Percentiles rank a stretch among this genome's conserved stretches.
phyloP scores from a whole-genome alignment of 306 rosid genomes.

The Lagenaria siceraria region DNA sequence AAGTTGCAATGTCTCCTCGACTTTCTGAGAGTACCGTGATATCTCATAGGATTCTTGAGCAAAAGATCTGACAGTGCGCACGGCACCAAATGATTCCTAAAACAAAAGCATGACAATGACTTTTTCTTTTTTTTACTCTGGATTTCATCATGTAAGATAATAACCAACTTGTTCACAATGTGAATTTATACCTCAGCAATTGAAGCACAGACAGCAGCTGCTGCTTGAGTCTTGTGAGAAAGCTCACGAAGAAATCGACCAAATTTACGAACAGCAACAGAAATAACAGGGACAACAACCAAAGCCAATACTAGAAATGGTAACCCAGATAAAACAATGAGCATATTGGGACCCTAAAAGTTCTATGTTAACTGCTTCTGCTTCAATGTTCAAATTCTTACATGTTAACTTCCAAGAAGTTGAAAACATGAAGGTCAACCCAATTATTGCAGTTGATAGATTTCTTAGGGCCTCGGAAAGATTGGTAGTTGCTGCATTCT shows the following conservation, averaged over 20 bases:
- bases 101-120: background rate
- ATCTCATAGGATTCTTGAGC: conserved; percentile 59
- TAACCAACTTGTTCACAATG: background rate
- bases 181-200: conserved; percentile 52
- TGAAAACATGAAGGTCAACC: conserved; percentile 62
- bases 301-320: conserved; percentile 47
- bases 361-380: background rate
- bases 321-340: background rate
- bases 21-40: conserved; percentile 65
- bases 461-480: conserved; percentile 74
- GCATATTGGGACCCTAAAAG: background rate
- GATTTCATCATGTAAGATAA: background rate
- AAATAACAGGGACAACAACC: conserved; percentile 62
- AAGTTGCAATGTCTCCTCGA: conserved; percentile 53
- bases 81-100: conserved; percentile 78
- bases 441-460: conserved; percentile 52
- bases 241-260: conserved; percentile 77
- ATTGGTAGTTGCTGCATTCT: conserved; percentile 82
- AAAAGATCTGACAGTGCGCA: conserved; percentile 73
- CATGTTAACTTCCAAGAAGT: conserved; percentile 73
- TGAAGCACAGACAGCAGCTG: conserved; percentile 73
- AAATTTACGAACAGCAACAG: conserved; percentile 62
- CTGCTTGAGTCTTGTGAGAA: conserved; percentile 76
- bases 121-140: background rate
- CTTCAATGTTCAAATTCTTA: conserved; percentile 24